Conservation (phyloP, 192 early-diverging fungal genomes). For the Backusella morwellensis region DNA sequence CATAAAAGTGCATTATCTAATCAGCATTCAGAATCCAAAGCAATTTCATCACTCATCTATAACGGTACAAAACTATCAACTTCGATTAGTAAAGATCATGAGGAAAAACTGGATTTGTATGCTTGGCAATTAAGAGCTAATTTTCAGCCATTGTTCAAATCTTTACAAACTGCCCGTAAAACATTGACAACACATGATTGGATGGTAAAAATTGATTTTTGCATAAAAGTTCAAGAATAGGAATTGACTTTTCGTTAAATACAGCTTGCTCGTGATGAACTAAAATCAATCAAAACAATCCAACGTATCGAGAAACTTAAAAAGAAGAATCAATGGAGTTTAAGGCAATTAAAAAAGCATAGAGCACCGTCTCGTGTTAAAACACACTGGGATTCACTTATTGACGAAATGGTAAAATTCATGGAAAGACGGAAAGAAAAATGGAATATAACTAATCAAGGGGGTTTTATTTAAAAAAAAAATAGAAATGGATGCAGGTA, state of each 20-base stretch:
- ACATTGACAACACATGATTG: constrained; percentile 71
- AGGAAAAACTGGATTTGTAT: constrained; percentile 30
- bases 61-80: constrained; percentile 24
- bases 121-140: constrained; percentile 32
- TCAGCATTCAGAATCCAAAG: not conserved
- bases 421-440: not conserved
- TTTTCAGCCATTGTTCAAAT: constrained; percentile 54
- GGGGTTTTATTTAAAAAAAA: not conserved
- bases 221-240: not conserved
- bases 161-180: constrained; percentile 64
- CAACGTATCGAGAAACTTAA: constrained; percentile 71
- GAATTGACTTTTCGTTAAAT: constrained; percentile 20
- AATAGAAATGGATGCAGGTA: constrained; percentile 71
- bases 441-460: not conserved
- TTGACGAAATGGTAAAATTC: constrained; percentile 72
- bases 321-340: constrained; percentile 66
- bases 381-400: constrained; percentile 73
- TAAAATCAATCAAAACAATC: constrained; percentile 61
- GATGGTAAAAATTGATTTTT: constrained; percentile 47
- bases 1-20: not conserved
- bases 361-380: constrained; percentile 51
- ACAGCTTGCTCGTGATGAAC: constrained; percentile 73
- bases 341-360: constrained; percentile 70
- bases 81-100: constrained; percentile 6
- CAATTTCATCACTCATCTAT: constrained; percentile 11